A percentile compares a stretch with the other conserved stretches of the same genome.
phyloP scores from a whole-genome alignment of 2,329 filamentous ascomycete genomes.

The Xylaria sp. region DNA sequence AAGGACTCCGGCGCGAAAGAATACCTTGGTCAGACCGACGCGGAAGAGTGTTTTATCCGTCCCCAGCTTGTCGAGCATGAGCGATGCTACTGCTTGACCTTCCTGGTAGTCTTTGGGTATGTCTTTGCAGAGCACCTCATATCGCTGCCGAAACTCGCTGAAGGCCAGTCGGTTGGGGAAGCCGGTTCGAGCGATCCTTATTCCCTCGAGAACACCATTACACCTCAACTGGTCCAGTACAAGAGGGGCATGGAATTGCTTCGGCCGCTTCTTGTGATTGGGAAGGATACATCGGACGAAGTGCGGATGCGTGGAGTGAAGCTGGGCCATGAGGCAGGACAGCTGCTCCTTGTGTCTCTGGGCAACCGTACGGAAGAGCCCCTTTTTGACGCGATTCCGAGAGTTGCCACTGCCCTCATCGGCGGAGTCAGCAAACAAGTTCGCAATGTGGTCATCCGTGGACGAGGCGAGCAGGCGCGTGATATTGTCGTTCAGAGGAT shows the following conservation, averaged over 20 bases:
- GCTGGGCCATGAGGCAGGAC: constrained; percentile 89
- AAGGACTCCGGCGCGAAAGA: constrained; percentile 92
- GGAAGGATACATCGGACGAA: constrained; percentile 97
- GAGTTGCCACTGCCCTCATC: constrained; percentile 67
- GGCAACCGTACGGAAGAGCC: constrained; percentile 91
- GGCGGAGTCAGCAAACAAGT: constrained; percentile 81
- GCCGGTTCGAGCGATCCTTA: constrained; percentile 91
- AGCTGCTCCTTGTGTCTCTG: constrained; percentile 97
- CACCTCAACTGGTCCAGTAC: constrained; percentile 96
- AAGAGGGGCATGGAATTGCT: constrained; percentile 85
- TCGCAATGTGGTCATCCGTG: constrained; percentile 74
- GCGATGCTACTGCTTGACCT: constrained; percentile 74
- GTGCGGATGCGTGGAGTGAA: constrained; percentile 94
- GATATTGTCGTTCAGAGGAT: constrained; percentile 94
- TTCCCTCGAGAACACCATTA: constrained; percentile 98
- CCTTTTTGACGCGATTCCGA: constrained; percentile 86
- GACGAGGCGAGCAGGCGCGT: constrained; percentile 82
- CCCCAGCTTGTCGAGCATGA: constrained; percentile 85
- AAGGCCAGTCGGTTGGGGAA: constrained; percentile 94
- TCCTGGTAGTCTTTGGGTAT: constrained; percentile 90
- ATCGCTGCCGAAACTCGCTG: constrained; percentile 88
- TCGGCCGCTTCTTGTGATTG: constrained; percentile 95
- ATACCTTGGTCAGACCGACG: constrained; percentile 93
- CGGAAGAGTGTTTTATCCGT: constrained; percentile 84
- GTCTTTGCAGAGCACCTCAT: constrained; percentile 84